Conservation (phyloP, 164 flowering plant genomes). For the Vitis cinerea region DNA sequence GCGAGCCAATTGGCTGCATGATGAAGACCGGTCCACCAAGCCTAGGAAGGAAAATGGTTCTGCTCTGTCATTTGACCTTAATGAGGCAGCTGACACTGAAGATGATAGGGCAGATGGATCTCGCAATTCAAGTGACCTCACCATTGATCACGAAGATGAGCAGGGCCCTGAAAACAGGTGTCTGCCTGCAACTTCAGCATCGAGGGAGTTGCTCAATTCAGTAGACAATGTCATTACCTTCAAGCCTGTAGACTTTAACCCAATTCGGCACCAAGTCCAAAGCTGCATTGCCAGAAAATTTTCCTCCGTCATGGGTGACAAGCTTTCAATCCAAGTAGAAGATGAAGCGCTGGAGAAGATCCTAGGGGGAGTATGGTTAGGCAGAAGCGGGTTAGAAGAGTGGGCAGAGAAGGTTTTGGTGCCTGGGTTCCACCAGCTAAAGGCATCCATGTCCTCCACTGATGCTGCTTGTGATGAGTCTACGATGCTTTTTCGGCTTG, state of each 20-base stretch:
- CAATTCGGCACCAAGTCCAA: constrained; percentile 34
- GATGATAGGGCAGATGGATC: constrained; percentile 63
- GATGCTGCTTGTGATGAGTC: constrained; percentile 11
- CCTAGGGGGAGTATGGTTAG: constrained; percentile 68
- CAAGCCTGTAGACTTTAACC: constrained; percentile 61
- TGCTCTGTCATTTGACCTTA: constrained; percentile 64
- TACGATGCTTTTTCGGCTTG: constrained; percentile 37
- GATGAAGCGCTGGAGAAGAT: constrained; percentile 66
- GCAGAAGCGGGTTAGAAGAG: constrained; percentile 53
- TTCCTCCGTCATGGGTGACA: constrained; percentile 32
- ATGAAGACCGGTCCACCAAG: constrained; percentile 45
- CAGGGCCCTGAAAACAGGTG: constrained; percentile 25
- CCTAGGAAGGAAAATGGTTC: constrained; percentile 44
- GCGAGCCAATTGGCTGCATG: constrained; percentile 52
- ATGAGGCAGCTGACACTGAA: constrained; percentile 52
- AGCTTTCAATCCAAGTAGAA: constrained; percentile 41
- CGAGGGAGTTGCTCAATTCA: constrained; percentile 41
- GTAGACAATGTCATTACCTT: constrained; percentile 69
- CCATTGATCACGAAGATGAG: constrained; percentile 65
- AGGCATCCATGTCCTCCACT: constrained; percentile 20
- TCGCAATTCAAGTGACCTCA: constrained; percentile 78
- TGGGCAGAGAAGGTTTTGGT: constrained; percentile 66
- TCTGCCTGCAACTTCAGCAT: constrained; percentile 23
- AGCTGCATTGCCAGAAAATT: constrained; percentile 47
- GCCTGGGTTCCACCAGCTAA: constrained; percentile 67